These are phyloP conservation scores for Paraconiothyrium sp. DNA, from an alignment of 2,329 filamentous ascomycete genomes.

Conservation along the genomic window DNA sequence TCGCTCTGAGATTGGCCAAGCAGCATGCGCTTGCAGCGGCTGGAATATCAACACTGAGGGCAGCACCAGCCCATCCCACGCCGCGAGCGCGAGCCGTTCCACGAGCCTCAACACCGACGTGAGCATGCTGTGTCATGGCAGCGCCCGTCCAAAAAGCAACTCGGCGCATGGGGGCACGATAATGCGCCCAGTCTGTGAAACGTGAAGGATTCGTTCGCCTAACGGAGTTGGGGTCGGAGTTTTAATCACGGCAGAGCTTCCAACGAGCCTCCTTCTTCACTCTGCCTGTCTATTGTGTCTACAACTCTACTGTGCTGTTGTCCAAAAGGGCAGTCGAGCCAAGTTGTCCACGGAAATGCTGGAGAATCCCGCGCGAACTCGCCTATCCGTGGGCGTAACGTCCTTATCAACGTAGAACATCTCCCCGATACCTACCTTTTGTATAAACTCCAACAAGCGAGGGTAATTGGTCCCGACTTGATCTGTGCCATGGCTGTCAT, in stretches of 20 bases:
- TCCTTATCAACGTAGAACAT: conserved; percentile 56
- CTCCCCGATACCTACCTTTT: conserved; percentile 69
- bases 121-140: not conserved
- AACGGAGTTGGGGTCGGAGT: not conserved
- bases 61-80: conserved; percentile 24
- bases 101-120: conserved; percentile 4
- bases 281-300: not conserved
- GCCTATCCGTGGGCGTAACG: conserved; percentile 35
- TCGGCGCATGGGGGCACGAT: conserved; percentile 5
- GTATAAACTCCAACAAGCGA: conserved; percentile 75
- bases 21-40: conserved; percentile 40
- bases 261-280: not conserved
- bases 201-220: conserved; percentile 2
- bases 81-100: conserved; percentile 20
- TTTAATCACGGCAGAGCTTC: not conserved
- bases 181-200: not conserved
- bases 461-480: conserved; percentile 89
- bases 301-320: conserved; percentile 23
- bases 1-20: conserved; percentile 33
- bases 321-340: conserved; percentile 43
- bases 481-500: conserved; percentile 90
- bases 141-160: not conserved
- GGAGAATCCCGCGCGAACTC: conserved; percentile 48
- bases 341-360: conserved; percentile 43
- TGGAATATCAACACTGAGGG: conserved; percentile 15